These are phyloP conservation scores for Brettanomyces custersianus DNA, from an alignment of 805 yeast genomes.

Conservation along the genomic window DNA sequence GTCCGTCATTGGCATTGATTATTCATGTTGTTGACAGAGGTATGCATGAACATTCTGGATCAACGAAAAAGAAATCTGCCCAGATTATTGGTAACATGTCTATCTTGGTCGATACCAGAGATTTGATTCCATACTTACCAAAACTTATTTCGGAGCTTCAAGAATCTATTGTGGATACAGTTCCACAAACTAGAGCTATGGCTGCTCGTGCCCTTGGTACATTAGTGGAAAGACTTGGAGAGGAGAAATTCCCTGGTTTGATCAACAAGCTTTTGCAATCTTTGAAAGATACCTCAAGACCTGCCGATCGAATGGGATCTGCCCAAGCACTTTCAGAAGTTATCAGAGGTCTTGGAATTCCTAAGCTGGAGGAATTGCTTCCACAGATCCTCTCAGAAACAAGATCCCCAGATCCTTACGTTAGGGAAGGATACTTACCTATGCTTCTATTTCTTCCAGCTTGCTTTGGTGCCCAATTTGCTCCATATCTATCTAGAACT, in stretches of 20 bases:
- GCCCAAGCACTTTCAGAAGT: conserved; percentile 97
- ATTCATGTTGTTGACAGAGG: conserved; percentile 95
- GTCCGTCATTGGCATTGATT: conserved; percentile 92
- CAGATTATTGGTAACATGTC: conserved; percentile 99
- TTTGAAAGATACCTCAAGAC: conserved; percentile 63
- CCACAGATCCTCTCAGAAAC: conserved; percentile 75
- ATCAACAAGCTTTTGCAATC: conserved; percentile 73
- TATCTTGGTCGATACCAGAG: conserved; percentile 81
- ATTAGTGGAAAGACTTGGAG: conserved; percentile 91
- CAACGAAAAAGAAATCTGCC: conserved; percentile 86
- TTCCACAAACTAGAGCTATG: conserved; percentile 92
- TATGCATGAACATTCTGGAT: conserved; percentile 89
- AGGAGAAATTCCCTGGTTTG: conserved; percentile 87
- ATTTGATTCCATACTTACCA: conserved; percentile 74
- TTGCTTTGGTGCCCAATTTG: conserved; percentile 84
- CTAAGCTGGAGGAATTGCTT: conserved; percentile 79
- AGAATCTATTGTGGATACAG: conserved; percentile 96
- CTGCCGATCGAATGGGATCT: conserved; percentile 92
- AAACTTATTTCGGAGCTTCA: conserved; percentile 76
- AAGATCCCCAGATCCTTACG: conserved; percentile 51
- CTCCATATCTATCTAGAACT: conserved; percentile 77
- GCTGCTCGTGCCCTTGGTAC: conserved; percentile 97
- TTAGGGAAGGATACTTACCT: conserved; percentile 91
- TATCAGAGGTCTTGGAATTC: conserved; percentile 80
- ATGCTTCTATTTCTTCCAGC: conserved; percentile 83